These are phyloP conservation scores for Prunus fruticosa DNA, from an alignment of 306 rosid genomes.

Conservation along the genomic window DNA sequence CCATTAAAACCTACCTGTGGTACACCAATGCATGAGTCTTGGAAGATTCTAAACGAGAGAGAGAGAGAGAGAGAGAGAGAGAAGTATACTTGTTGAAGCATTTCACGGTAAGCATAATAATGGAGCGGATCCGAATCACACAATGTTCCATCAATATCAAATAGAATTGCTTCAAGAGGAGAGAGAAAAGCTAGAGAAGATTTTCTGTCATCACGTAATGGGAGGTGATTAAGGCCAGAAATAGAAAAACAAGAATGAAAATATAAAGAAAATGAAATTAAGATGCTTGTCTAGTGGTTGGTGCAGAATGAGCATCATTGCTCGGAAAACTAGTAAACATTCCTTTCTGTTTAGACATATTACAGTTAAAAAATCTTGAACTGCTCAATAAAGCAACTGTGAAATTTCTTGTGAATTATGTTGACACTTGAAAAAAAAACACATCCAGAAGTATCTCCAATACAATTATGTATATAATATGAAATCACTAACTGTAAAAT, in stretches of 20 bases:
- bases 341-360: not conserved
- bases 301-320: not conserved
- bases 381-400: not conserved
- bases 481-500: not conserved
- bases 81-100: constrained; percentile 41
- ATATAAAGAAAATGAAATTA: not conserved
- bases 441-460: not conserved
- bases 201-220: constrained; percentile 9
- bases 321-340: not conserved
- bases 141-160: constrained; percentile 51
- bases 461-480: not conserved
- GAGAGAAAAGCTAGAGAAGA: constrained; percentile 21
- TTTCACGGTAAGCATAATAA: constrained; percentile 34
- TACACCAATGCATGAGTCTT: not conserved
- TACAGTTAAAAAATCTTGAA: not conserved
- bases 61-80: not conserved
- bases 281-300: not conserved
- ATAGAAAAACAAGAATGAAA: not conserved
- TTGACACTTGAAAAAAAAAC: not conserved
- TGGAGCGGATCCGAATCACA: constrained; percentile 49
- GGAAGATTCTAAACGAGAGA: not conserved
- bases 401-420: not conserved
- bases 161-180: constrained; percentile 45
- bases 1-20: constrained; percentile 43
- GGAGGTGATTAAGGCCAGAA: not conserved